Base-by-base conservation (phyloP, 768 basidiomycete genomes). In the Auricularia auricula-judae region DNA sequence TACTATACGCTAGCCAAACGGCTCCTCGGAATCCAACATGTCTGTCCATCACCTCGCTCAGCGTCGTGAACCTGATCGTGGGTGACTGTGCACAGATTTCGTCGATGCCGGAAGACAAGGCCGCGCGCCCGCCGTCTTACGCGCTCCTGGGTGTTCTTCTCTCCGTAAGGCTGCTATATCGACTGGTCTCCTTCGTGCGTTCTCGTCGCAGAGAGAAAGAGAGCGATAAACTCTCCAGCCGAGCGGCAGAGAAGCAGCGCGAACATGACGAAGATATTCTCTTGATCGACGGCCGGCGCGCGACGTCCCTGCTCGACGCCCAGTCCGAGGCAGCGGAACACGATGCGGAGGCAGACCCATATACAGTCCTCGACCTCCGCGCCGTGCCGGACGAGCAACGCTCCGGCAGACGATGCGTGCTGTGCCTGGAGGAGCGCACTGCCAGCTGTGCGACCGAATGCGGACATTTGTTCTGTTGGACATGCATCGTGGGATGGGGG, bases 401-500 rank as follows among this genome's bases (percentile, higher is more conserved):
- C 63, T 83, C 81, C 11, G 79, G 83, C 8, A 78, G 91, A 71
- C 86, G 80, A 66, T 94, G 92, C 67, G 91, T 91, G 3, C 79
- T 94, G 34, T 94, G 92, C 70, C 75, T 94, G 62, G 92, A 93
- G 69, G 89, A 92, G 72, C 81, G 92, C 68, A 91, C 88, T 0
- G 83, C 86, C 65, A 91, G 85, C 68, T 87, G 86, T 71, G 84
- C 87, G 35, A 94, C 92, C 0, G 92, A 93, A 72, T 94, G 92
- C 68, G 92, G 92, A 0, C 92, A 94, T 73, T 71, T 94, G 58
- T 94, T 93, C 72, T 93, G 91, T 68, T 94, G 92, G 92, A 85
- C 80, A 68, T 94, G 92, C 69, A 90, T 94, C 47, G 84, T 89
- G 54, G 89, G 86, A 10, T 94, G 92, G 92, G 91, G 88, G 14